Percentiles rank a stretch among this genome's conserved stretches.
Conservation (phyloP, 108 stramenopile genomes). For the Fragilaria radians region DNA sequence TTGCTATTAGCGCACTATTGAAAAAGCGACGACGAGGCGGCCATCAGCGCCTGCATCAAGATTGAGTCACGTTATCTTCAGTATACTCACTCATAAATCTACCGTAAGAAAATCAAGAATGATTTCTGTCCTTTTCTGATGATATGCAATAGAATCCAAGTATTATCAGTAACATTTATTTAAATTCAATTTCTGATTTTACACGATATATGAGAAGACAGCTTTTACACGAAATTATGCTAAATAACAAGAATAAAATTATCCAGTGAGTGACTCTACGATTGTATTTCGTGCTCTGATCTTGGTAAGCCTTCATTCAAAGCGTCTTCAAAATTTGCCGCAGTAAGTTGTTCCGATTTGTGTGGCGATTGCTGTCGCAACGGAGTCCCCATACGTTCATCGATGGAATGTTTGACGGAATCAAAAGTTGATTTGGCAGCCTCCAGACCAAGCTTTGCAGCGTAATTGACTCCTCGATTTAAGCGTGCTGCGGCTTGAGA, state of each 20-base stretch:
- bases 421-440: conserved; percentile 27
- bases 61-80: no score
- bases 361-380: neutral
- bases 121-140: no score
- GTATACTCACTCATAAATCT: no score
- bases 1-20: conserved; percentile 25
- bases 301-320: neutral
- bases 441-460: conserved; percentile 29
- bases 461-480: conserved; percentile 35
- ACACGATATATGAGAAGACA: no score
- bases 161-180: no score
- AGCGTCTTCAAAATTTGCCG: neutral
- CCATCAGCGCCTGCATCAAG: conserved; percentile 45
- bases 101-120: no score
- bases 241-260: no score
- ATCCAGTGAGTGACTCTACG: no score
- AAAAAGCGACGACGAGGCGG: conserved; percentile 51
- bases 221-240: no score
- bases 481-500: conserved; percentile 60
- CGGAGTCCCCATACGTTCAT: conserved; percentile 27
- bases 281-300: no score
- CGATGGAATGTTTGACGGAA: conserved; percentile 33
- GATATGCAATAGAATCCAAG: no score
- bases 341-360: neutral
- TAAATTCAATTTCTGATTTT: no score